A percentile compares a stretch with the other conserved stretches of the same genome.
These are phyloP conservation scores for Ceratocystis destructans DNA, from an alignment of 2,329 filamentous ascomycete species.

Conservation along the genomic window DNA sequence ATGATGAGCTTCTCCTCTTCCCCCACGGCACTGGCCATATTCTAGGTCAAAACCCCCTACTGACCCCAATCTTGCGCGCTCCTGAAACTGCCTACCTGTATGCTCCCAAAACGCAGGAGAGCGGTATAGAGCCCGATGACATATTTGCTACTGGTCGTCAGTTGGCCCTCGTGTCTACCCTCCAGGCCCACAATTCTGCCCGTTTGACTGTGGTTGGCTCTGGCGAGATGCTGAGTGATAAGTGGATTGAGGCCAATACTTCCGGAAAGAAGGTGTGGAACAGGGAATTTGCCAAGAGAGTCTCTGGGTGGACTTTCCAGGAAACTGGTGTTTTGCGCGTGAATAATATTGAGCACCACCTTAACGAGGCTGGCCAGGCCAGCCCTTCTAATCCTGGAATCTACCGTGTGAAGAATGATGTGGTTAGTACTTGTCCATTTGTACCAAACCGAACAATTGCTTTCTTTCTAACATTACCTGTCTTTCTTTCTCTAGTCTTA, in stretches of 20 bases:
- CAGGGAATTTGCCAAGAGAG: constrained; percentile 66
- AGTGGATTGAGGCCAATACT: constrained; percentile 62
- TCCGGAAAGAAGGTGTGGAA: constrained; percentile 49
- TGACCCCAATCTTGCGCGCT: constrained; percentile 71
- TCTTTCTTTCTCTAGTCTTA: constrained; percentile 48
- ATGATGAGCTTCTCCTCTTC: constrained; percentile 54
- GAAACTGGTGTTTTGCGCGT: constrained; percentile 82
- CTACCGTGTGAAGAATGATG: constrained; percentile 92
- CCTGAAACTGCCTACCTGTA: constrained; percentile 82
- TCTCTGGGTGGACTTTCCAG: constrained; percentile 94
- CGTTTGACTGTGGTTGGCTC: constrained; percentile 76
- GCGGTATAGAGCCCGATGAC: constrained; percentile 53
- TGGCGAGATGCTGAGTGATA: constrained; percentile 72
- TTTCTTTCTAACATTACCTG: not conserved
- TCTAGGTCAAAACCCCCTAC: constrained; percentile 62
- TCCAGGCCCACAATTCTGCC: constrained; percentile 89
- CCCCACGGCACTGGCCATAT: constrained; percentile 69
- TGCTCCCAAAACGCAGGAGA: constrained; percentile 74
- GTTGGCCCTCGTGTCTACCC: constrained; percentile 65
- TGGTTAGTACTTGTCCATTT: constrained; percentile 49
- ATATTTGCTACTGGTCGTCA: constrained; percentile 74
- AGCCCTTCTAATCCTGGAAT: constrained; percentile 66
- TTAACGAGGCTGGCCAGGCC: constrained; percentile 28
- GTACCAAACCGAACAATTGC: not conserved
- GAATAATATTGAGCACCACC: constrained; percentile 66